Conservation (phyloP, 1,284 basidiomycete genomes). For the Cryptococcus sp. region DNA sequence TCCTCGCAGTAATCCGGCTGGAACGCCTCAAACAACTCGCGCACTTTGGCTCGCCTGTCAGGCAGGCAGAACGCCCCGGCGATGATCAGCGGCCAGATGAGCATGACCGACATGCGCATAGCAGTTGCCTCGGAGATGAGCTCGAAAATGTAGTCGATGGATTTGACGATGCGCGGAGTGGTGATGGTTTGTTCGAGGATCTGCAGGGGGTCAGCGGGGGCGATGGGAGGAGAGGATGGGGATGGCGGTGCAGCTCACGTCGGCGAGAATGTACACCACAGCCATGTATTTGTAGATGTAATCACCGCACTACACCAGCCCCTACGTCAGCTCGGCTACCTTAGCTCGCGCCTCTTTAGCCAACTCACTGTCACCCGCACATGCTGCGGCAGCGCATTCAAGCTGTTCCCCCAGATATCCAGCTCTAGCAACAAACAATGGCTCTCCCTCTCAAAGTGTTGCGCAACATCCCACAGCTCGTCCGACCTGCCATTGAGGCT, state of each 20-base stretch:
- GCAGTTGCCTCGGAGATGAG: slow-evolving; percentile 30
- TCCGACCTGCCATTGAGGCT: slow-evolving; percentile 14
- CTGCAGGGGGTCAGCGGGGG: slow-evolving; percentile 6
- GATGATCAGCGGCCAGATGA: slow-evolving; percentile 38
- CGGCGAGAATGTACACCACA: slow-evolving; percentile 28
- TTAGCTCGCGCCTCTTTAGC: background rate
- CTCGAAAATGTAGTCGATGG: slow-evolving; percentile 32
- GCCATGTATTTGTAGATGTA: slow-evolving; percentile 40
- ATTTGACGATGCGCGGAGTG: slow-evolving; percentile 20
- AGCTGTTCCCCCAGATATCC: slow-evolving; percentile 38
- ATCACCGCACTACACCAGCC: slow-evolving; percentile 29
- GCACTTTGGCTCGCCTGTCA: slow-evolving; percentile 18
- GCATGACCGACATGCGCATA: slow-evolving; percentile 36
- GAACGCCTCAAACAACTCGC: slow-evolving; percentile 27
- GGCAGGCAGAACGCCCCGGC: slow-evolving; percentile 23
- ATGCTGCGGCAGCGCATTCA: slow-evolving; percentile 31
- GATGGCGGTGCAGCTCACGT: slow-evolving; percentile 26
- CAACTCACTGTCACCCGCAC: slow-evolving; percentile 30
- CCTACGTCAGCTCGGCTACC: background rate
- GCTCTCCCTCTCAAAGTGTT: slow-evolving; percentile 24
- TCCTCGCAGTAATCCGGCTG: slow-evolving; percentile 34
- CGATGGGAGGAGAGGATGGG: background rate
- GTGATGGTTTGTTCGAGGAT: slow-evolving; percentile 25
- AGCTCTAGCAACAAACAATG: slow-evolving; percentile 27
- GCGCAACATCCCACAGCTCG: slow-evolving; percentile 26